phyloP scores from a whole-genome alignment of 805 yeast genomes.

The Kurtzmaniella cleridarum region DNA sequence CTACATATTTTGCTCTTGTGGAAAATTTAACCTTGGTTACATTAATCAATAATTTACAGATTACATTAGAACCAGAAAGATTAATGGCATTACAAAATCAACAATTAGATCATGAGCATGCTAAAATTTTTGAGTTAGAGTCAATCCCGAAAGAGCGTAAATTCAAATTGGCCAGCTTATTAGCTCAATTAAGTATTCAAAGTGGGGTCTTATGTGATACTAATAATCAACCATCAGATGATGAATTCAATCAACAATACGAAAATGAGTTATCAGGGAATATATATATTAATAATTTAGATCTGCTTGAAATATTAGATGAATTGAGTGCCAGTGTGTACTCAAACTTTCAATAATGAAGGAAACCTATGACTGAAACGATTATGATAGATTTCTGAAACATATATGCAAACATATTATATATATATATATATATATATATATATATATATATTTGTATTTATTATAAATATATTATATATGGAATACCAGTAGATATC shows the following conservation, averaged over 20 bases:
- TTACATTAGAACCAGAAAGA: conserved; percentile 17
- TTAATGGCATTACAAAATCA: conserved; percentile 3
- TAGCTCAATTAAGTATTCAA: conserved; percentile 67
- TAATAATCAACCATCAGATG: conserved; percentile 22
- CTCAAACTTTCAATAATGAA: conserved; percentile 55
- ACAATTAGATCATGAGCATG: conserved; percentile 9
- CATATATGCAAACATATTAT: neutral
- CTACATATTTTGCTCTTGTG: conserved; percentile 29
- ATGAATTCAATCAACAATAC: conserved; percentile 4
- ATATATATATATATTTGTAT: no score
- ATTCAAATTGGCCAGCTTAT: conserved; percentile 58
- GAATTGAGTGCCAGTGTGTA: conserved; percentile 89
- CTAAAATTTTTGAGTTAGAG: conserved; percentile 13
- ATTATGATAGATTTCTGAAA: neutral
- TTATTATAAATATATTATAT: no score
- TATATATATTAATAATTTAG: conserved; percentile 30
- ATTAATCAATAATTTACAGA: conserved; percentile 26
- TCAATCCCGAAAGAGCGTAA: conserved; percentile 7
- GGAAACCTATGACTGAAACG: neutral
- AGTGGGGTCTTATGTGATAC: conserved; percentile 47
- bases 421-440: no score
- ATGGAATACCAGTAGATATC: no score
- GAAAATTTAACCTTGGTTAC: conserved; percentile 26
- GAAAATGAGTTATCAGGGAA: conserved; percentile 27
- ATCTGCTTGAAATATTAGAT: conserved; percentile 56